Percentiles rank a stretch among this genome's conserved stretches.
These are phyloP conservation scores for Salisapilia sapeloensis DNA, from an alignment of 352 stramenopile genomes.

Conservation along the genomic window DNA sequence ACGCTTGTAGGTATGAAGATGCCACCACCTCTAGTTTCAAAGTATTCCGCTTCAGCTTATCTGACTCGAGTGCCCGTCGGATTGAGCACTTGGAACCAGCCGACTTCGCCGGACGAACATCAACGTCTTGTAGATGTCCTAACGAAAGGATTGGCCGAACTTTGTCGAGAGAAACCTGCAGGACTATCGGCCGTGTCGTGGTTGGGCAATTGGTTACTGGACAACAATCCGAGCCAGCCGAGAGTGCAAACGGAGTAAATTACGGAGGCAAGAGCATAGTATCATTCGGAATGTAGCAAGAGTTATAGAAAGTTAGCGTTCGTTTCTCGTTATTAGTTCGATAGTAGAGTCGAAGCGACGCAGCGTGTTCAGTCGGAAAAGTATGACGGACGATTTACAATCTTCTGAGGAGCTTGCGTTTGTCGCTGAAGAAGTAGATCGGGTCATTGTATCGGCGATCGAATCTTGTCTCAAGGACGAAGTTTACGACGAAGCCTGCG, in stretches of 20 bases:
- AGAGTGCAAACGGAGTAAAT: conserved; percentile 24
- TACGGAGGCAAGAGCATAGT: conserved; percentile 4
- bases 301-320: conserved; percentile 4
- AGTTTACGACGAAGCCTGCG: conserved; percentile 71
- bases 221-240: conserved; percentile 77
- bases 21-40: conserved; percentile 34
- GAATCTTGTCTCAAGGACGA: conserved; percentile 77
- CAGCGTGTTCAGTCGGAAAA: conserved; percentile 1
- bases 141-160: conserved; percentile 46
- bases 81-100: conserved; percentile 27
- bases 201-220: conserved; percentile 73
- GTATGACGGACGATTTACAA: conserved; percentile 77
- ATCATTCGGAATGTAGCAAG: conserved; percentile 1
- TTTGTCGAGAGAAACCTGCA: conserved; percentile 66
- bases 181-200: conserved; percentile 61
- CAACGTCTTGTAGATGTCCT: conserved; percentile 47
- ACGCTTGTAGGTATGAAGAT: conserved; percentile 32
- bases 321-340: too few relatives aligned
- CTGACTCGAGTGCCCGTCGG: conserved; percentile 33
- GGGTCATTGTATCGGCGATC: conserved; percentile 68
- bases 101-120: conserved; percentile 10
- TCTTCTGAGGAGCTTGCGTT: conserved; percentile 82
- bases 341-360: conserved; percentile 18
- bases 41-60: conserved; percentile 36
- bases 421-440: conserved; percentile 83